Percentiles rank a stretch among this genome's conserved stretches.
Conservation (phyloP, 805 yeast genomes). For the Myxozyma neglecta region DNA sequence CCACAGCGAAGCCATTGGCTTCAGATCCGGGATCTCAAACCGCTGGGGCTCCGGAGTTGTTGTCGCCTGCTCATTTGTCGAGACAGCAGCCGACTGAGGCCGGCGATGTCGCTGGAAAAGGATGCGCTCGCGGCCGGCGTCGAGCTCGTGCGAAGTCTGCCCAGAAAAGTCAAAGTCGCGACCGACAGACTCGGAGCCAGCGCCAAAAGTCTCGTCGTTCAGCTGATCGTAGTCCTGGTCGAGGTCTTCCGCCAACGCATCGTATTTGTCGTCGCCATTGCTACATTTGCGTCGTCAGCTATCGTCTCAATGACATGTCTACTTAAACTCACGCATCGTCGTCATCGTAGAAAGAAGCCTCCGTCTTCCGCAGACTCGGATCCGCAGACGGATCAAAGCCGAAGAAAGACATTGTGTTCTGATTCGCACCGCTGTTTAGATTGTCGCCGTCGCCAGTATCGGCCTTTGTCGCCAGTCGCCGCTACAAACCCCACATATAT, state of each 20-base stretch:
- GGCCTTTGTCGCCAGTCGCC: neutral
- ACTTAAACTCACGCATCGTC: constrained; percentile 3
- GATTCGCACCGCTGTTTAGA: neutral
- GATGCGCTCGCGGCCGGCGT: constrained; percentile 36
- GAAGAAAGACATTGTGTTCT: constrained; percentile 27
- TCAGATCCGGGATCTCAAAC: constrained; percentile 42
- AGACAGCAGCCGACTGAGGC: constrained; percentile 42
- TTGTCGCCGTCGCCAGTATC: too few species aligned
- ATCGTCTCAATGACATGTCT: neutral
- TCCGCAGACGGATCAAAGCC: constrained; percentile 31
- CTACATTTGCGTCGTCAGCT: neutral
- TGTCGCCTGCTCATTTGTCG: constrained; percentile 36
- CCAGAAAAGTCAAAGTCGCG: constrained; percentile 67
- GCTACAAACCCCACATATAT: neutral
- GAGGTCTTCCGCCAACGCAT: constrained; percentile 66
- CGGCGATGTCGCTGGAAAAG: constrained; percentile 38
- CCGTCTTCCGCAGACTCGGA: constrained; percentile 14
- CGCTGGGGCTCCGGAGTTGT: neutral
- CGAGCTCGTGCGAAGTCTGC: constrained; percentile 34
- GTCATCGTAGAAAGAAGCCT: constrained; percentile 14
- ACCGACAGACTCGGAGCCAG: constrained; percentile 48
- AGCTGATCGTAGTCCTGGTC: constrained; percentile 74
- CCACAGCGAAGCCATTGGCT: constrained; percentile 77
- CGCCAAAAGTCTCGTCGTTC: constrained; percentile 79
- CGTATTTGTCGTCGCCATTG: constrained; percentile 67